phyloP scores from a whole-genome alignment of 2,329 filamentous ascomycete species.

The Botryotinia convoluta region DNA sequence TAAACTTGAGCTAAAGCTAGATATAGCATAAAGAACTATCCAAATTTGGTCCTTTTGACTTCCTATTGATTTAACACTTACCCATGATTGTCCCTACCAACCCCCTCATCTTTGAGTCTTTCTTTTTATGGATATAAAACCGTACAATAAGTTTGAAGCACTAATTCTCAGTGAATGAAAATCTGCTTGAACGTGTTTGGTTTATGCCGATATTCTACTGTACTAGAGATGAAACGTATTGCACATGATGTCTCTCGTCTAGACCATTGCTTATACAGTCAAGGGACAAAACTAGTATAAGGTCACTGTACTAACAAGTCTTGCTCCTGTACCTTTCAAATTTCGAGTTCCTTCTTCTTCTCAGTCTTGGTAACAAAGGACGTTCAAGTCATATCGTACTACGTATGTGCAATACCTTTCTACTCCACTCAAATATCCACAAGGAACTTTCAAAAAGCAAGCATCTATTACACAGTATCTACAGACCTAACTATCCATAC shows the following conservation, averaged over 20 bases:
- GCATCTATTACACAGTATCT: background rate
- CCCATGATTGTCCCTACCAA: background rate
- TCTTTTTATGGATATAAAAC: background rate
- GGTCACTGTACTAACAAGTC: background rate
- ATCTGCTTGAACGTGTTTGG: background rate
- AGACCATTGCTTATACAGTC: background rate
- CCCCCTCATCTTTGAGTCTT: background rate
- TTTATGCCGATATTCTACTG: background rate
- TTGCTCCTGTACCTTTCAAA: fast-evolving
- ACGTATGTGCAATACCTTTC: background rate
- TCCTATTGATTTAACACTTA: background rate
- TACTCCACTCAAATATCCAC: background rate
- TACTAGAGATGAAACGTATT: fast-evolving
- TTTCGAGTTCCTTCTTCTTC: background rate
- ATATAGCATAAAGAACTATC: background rate
- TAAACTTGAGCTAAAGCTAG: fast-evolving
- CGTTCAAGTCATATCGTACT: background rate
- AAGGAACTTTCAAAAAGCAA: background rate
- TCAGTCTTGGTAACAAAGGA: background rate
- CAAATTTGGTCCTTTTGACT: background rate
- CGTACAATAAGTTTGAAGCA: background rate
- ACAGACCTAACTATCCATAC: background rate
- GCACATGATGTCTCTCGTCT: background rate
- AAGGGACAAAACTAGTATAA: background rate
- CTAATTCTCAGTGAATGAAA: background rate